phyloP scores from a whole-genome alignment of 495 filamentous ascomycete species.

The Clohesyomyces aquaticus region DNA sequence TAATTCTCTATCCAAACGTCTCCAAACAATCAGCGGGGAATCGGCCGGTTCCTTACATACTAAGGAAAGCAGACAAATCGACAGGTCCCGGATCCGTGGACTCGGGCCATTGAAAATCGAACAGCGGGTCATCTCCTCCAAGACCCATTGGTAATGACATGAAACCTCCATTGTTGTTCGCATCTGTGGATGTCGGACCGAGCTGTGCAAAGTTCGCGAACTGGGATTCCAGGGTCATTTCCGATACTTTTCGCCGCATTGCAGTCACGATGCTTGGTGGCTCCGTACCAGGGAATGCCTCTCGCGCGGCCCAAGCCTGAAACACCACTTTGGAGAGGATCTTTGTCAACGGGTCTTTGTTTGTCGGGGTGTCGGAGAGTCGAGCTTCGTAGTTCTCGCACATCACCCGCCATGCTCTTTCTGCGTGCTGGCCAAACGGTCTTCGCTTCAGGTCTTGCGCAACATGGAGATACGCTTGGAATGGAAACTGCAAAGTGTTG shows the following conservation, averaged over 20 bases:
- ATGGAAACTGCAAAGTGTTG: conserved; percentile 54
- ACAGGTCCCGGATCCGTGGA: too few relatives aligned
- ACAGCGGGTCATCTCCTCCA: too few relatives aligned
- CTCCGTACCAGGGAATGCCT: conserved; percentile 28
- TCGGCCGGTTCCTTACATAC: too few relatives aligned
- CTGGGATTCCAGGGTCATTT: too few relatives aligned
- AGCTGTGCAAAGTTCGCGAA: too few relatives aligned
- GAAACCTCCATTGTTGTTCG: too few relatives aligned
- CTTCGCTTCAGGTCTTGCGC: conserved; percentile 52
- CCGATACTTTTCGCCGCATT: conserved; percentile 40
- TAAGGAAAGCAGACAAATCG: too few relatives aligned
- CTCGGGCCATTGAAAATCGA: too few relatives aligned
- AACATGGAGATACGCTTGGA: conserved; percentile 58
- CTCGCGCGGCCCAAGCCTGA: conserved; percentile 51
- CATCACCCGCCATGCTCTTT: conserved; percentile 54
- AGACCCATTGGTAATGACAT: too few relatives aligned
- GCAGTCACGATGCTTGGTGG: conserved; percentile 51
- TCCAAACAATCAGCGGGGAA: too few relatives aligned
- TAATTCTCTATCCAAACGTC: too few relatives aligned
- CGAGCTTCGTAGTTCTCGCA: conserved; percentile 56
- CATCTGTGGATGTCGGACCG: too few relatives aligned
- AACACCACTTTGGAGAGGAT: conserved; percentile 54
- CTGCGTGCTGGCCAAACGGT: conserved; percentile 45
- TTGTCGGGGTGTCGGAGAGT: conserved; percentile 29
- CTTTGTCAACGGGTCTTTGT: conserved; percentile 48